Evolutionary conservation across 2,329 filamentous ascomycete species (phyloP).

Genomic region (Trichoderma sp.): DNA sequence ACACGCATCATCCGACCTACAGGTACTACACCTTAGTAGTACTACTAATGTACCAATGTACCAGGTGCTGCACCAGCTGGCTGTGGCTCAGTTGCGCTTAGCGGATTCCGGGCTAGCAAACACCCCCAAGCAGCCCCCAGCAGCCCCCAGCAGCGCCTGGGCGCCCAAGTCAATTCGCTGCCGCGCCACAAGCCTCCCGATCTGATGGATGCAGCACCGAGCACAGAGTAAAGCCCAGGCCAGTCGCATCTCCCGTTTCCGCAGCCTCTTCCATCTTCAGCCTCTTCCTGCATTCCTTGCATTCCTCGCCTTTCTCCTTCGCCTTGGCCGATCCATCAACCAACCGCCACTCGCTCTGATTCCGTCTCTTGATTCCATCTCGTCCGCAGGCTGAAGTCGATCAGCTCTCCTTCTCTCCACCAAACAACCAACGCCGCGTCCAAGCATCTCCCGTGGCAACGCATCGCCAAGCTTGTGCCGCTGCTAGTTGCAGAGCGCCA

Average conservation of each 20-base stretch:
- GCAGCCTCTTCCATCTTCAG: slow-evolving; percentile 12
- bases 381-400: neutral
- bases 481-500: neutral
- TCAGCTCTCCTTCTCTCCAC: neutral
- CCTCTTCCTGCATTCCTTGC: neutral
- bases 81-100: too few relatives aligned
- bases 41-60: too few relatives aligned
- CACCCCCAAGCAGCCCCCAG: too few relatives aligned
- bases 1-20: neutral
- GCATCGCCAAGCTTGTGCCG: neutral
- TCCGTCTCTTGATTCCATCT: neutral
- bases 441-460: neutral
- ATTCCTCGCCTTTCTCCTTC: neutral
- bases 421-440: neutral
- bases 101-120: too few relatives aligned
- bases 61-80: too few relatives aligned
- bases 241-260: neutral
- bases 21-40: too few relatives aligned
- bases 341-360: neutral
- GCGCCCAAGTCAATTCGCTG: neutral
- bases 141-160: neutral
- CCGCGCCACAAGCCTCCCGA: neutral
- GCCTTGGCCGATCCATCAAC: neutral
- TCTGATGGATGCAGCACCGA: neutral
- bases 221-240: neutral